Conservation (phyloP, 371 early-diverging fungal species). For the Mucor velutinosus region DNA sequence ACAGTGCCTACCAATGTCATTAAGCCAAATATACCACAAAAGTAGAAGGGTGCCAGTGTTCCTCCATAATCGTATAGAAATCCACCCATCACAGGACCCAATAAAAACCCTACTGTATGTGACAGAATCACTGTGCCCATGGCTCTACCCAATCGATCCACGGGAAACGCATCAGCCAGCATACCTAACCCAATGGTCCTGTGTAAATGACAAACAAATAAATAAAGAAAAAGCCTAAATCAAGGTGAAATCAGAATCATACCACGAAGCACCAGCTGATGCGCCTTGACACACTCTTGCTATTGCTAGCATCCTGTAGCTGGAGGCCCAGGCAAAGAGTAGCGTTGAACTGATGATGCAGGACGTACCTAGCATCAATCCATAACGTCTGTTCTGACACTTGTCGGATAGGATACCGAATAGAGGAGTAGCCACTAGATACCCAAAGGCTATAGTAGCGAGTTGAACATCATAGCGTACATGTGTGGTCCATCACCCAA, state of each 20-base stretch:
- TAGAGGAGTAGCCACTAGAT: constrained; percentile 67
- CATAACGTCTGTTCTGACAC: constrained; percentile 59
- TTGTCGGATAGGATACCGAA: constrained; percentile 70
- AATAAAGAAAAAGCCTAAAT: not conserved
- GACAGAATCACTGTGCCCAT: constrained; percentile 57
- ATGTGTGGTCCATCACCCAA: not conserved
- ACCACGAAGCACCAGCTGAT: constrained; percentile 74
- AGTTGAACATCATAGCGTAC: not conserved
- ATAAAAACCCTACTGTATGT: constrained; percentile 31
- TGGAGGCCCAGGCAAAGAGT: constrained; percentile 57
- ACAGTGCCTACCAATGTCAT: constrained; percentile 58
- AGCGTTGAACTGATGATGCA: constrained; percentile 59
- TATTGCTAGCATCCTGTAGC: constrained; percentile 59
- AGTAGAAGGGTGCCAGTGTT: constrained; percentile 62
- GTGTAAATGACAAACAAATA: not conserved
- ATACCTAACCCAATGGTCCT: constrained; percentile 65
- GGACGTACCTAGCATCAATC: constrained; percentile 67
- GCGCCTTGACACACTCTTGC: constrained; percentile 72
- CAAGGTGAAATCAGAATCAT: not conserved
- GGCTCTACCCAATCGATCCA: constrained; percentile 56
- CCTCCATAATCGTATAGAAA: constrained; percentile 62
- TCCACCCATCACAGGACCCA: constrained; percentile 75
- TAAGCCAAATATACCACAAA: constrained; percentile 59
- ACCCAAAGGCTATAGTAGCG: constrained; percentile 53
- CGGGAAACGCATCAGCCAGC: constrained; percentile 71